Evolutionary conservation across 768 basidiomycete genomes (phyloP), one percentile per base, ranked within the genome.

Genomic region (Amanita subjunquillea): DNA sequence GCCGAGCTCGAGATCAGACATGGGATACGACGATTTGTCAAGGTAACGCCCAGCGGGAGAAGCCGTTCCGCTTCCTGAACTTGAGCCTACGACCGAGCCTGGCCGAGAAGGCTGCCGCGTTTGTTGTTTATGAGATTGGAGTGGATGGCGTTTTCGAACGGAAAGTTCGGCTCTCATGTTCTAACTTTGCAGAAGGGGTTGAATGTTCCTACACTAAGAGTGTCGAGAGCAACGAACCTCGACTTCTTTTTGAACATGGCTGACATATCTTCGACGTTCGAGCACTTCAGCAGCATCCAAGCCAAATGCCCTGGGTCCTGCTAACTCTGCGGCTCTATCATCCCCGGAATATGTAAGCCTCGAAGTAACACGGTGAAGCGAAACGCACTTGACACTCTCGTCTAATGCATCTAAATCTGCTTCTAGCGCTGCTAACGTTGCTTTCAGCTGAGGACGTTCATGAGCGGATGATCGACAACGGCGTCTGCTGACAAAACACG

Each of bases 351-450:
- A 55, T 20, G 53, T 38, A 4, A 48, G 55, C 22, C 34, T 10
- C 12, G 9, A 2, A 30, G 17, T 36, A 30, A 22, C 32, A 41
- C 29, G 22, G 22, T 51, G 13, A 48, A 23, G 22, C 7, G 12
- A 32, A 22, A 63, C 78, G 57, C 65, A 90, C 89, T 80, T 84
- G 41, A 98, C 93, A 61, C 90, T 92, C 62, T 91, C 91, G 47
- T 96, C 93, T n/a, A 98, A 69, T 63, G 92, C 92, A 55, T 92
- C 90, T 22, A 95, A 64, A 69, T 97, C 94, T 0, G 86, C 85
- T 62, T 93, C 89, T 25, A 97, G 70, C 2, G 84, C 69, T 1
- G 80, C 76, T 7, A 98, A 75, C 1, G 87, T 87, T 0, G 82
- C 83, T 65, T 82, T 83, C 50, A 96, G 70, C 86, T 91, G 63